Evolutionary conservation across 371 early-diverging fungal genomes (phyloP), one percentile per base, ranked within the genome.

Genomic region (Mucor lusitanicus): DNA sequence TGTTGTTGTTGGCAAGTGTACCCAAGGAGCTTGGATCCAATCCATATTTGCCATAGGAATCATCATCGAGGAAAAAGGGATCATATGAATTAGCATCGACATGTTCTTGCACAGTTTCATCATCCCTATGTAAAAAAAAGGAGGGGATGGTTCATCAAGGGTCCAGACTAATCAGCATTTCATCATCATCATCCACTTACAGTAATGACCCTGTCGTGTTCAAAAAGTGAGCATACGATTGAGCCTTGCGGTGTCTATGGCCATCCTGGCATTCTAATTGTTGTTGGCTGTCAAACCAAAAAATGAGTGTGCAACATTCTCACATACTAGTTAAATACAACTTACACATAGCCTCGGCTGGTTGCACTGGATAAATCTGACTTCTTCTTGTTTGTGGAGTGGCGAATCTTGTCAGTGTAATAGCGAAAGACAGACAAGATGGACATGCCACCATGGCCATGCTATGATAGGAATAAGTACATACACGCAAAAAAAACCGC

Each of bases 41-140:
- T 61, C 71, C 70, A 46, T 72, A 71, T 39, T 67, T 64, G 12
- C 71, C 71, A 67, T 78, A 82, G 0, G 70, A 59, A 33, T 92
- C 92, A 64, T 87, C 80, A 67, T 90, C 90, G 30, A 90, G 73
- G 65, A 83, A 87, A 27, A 73, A 85, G 8, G 90, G 87, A 68
- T 88, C 83, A 59, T 90, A 90, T 2, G 48, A 69, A 44, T 53
- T 44, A 5, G 44, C 15, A 33, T 13, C 28, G 25, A 69, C 32
- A 23, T 42, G 32, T 46, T 53, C 19, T 64, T 68, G 59, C 13
- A 63, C 66, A 25, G 42, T 54, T 12, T 39, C 12, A 46, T 69
- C 70, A 32, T 72, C 64, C 61, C 65, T 70, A 61, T 23, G 50
- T 12, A 13, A 30, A 32, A 21, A 44, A 32, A 44, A 60, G n/a